Evolutionary conservation across 2,329 filamentous ascomycete genomes (phyloP).

Genomic region (Cladosporium sphaerospermum): DNA sequence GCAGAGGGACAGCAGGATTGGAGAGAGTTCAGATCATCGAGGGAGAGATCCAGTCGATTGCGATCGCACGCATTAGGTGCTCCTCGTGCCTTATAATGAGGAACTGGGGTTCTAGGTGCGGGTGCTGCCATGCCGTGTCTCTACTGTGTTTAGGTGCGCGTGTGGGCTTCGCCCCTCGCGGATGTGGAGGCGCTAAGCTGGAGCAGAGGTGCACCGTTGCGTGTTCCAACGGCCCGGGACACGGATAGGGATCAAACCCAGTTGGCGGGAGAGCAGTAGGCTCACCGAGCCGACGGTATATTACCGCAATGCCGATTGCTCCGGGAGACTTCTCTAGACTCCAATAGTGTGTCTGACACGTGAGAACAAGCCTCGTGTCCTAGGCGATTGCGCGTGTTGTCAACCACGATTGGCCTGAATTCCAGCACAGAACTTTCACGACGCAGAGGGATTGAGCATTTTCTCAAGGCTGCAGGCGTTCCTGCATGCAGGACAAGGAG

Average conservation of each 20-base stretch:
- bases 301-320: neutral
- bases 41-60: conserved; percentile 6
- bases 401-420: neutral
- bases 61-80: conserved; percentile 8
- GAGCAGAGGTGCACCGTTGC: conserved; percentile 4
- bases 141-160: conserved; percentile 11
- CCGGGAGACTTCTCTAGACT: neutral
- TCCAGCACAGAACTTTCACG: neutral
- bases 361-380: no score
- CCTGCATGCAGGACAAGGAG: neutral
- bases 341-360: no score
- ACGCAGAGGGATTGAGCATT: conserved; percentile 6
- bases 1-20: neutral
- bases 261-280: neutral
- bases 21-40: conserved; percentile 2
- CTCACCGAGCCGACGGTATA: conserved; percentile 5
- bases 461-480: conserved; percentile 4
- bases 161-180: conserved; percentile 3
- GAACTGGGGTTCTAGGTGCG: neutral
- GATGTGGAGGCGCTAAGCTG: conserved; percentile 8
- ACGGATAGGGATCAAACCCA: conserved; percentile 3
- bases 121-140: conserved; percentile 1
- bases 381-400: neutral
- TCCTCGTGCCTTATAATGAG: conserved; percentile 5
- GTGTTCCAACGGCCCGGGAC: conserved; percentile 9